A percentile compares a stretch with the other conserved stretches of the same genome.
These are phyloP conservation scores for Penicillium egyptiacum DNA, from an alignment of 495 filamentous ascomycete genomes.

Conservation along the genomic window DNA sequence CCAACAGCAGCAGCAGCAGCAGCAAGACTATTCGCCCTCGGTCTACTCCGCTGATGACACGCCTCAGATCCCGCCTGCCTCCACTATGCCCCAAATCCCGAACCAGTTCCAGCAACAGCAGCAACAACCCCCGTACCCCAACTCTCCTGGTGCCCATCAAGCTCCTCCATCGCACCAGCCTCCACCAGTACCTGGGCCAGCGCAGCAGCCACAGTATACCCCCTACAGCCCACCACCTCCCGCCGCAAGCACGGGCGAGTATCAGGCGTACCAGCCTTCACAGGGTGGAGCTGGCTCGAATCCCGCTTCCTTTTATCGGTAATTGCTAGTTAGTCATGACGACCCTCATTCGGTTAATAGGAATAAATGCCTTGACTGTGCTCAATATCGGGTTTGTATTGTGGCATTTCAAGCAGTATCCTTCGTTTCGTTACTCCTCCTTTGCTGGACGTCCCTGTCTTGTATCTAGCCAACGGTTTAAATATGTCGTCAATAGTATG, in stretches of 20 bases:
- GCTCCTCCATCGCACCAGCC: slow-evolving; percentile 51
- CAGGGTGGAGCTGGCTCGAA: slow-evolving; percentile 38
- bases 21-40: slow-evolving; percentile 57
- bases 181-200: slow-evolving; percentile 42
- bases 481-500: not conserved
- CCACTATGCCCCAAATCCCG: slow-evolving; percentile 31
- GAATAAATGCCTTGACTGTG: slow-evolving; percentile 1
- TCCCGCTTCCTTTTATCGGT: slow-evolving; percentile 48
- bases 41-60: slow-evolving; percentile 60
- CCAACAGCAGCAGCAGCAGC: slow-evolving; percentile 37
- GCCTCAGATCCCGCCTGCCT: slow-evolving; percentile 30
- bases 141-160: slow-evolving; percentile 41
- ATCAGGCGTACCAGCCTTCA: slow-evolving; percentile 54
- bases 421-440: not conserved
- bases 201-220: slow-evolving; percentile 48
- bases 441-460: slow-evolving; percentile 16
- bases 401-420: not conserved
- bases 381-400: slow-evolving; percentile 5
- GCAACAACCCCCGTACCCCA: slow-evolving; percentile 47
- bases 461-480: slow-evolving; percentile 14
- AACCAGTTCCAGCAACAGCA: slow-evolving; percentile 41
- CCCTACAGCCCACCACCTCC: slow-evolving; percentile 33
- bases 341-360: not conserved
- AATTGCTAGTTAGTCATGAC: slow-evolving; percentile 4
- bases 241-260: slow-evolving; percentile 38